Conservation (phyloP, 75 land plant genomes). For the Pseudotsuga menziesii region DNA sequence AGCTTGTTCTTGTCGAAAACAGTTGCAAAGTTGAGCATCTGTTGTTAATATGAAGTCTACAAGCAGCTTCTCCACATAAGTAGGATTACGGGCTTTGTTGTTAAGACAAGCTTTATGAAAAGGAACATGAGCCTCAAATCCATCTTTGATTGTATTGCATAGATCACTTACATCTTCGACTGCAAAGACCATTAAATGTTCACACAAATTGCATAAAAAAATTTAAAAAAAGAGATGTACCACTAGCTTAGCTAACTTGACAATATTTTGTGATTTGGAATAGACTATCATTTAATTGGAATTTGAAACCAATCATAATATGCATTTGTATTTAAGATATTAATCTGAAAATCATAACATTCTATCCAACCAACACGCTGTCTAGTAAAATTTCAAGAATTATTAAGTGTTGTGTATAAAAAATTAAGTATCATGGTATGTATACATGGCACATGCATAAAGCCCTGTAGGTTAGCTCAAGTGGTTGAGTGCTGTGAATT, state of each 20-base stretch:
- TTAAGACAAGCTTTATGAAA: conserved; percentile 73
- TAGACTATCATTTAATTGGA: neutral
- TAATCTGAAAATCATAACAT: neutral
- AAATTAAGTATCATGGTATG: too few species aligned
- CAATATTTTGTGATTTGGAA: neutral
- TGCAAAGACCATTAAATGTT: conserved; percentile 24
- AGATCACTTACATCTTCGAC: conserved; percentile 97
- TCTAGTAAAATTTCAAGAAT: too few species aligned
- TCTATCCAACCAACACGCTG: too few species aligned
- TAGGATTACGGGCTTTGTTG: conserved; percentile 87
- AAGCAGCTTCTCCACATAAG: conserved; percentile 67
- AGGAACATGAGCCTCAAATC: conserved; percentile 81
- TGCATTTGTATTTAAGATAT: neutral
- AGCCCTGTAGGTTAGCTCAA: too few species aligned
- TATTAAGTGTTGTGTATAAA: too few species aligned
- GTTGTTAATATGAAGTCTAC: conserved; percentile 93
- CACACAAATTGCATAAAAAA: neutral
- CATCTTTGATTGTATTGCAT: conserved; percentile 70
- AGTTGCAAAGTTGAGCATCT: conserved; percentile 80
- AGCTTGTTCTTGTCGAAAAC: conserved; percentile 79
- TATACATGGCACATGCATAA: too few species aligned
- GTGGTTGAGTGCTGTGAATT: too few species aligned
- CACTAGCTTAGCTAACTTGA: neutral
- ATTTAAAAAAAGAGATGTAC: neutral
- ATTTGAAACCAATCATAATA: neutral